These are phyloP conservation scores for Colletotrichum eleusines DNA, from an alignment of 2,329 filamentous ascomycete genomes.

Conservation along the genomic window DNA sequence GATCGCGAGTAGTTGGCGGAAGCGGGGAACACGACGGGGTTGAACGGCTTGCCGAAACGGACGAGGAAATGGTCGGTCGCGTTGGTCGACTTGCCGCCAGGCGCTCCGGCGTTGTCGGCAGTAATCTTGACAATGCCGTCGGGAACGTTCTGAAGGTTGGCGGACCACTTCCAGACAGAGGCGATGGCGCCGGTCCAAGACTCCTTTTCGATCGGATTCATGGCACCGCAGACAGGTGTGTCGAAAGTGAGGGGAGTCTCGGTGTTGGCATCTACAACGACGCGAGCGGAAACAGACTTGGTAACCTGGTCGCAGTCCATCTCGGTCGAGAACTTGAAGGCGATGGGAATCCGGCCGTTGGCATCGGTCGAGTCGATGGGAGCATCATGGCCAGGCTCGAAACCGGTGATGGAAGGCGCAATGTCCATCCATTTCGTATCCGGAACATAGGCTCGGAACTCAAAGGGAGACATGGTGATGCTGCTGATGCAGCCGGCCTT, in stretches of 20 bases:
- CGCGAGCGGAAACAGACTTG: slow-evolving; percentile 62
- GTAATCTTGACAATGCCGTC: slow-evolving; percentile 72
- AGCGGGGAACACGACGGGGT: slow-evolving; percentile 69
- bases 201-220: slow-evolving; percentile 48
- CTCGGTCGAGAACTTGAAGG: slow-evolving; percentile 68
- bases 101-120: slow-evolving; percentile 64
- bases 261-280: slow-evolving; percentile 61
- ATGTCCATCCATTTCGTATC: slow-evolving; percentile 4
- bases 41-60: slow-evolving; percentile 68
- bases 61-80: slow-evolving; percentile 69
- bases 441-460: slow-evolving; percentile 72
- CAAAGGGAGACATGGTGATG: slow-evolving; percentile 66
- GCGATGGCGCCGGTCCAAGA: slow-evolving; percentile 65
- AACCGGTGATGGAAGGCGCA: slow-evolving; percentile 69
- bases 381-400: slow-evolving; percentile 71
- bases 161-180: slow-evolving; percentile 65
- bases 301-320: slow-evolving; percentile 72
- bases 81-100: slow-evolving; percentile 58
- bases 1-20: slow-evolving; percentile 64
- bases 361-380: slow-evolving; percentile 67
- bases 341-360: slow-evolving; percentile 51
- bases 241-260: slow-evolving; percentile 57
- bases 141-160: slow-evolving; percentile 65
- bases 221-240: slow-evolving; percentile 60
- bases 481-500: slow-evolving; percentile 67